Evolutionary conservation across 2,329 filamentous ascomycete species (phyloP).

Genomic region (Arthrinium puccinioides): DNA sequence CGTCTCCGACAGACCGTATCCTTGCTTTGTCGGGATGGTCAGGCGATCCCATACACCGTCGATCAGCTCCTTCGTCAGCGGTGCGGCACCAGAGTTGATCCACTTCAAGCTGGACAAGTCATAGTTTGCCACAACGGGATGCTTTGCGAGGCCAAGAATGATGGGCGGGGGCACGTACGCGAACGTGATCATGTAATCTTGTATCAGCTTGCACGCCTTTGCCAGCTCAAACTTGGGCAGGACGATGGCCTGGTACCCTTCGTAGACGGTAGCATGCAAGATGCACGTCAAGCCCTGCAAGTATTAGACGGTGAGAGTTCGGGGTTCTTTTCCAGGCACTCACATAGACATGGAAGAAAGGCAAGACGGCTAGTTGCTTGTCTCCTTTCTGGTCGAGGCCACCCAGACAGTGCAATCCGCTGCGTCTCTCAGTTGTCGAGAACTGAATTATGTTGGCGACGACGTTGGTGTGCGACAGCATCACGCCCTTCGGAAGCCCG

Average conservation of each 20-base stretch:
- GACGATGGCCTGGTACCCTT: conserved; percentile 60
- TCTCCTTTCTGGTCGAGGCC: conserved; percentile 58
- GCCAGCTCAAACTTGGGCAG: conserved; percentile 79
- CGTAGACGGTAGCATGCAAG: conserved; percentile 59
- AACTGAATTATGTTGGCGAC: conserved; percentile 64
- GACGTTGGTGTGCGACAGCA: conserved; percentile 77
- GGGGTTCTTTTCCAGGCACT: conserved; percentile 20
- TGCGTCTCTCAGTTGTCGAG: conserved; percentile 42
- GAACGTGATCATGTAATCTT: conserved; percentile 69
- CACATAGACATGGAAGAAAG: conserved; percentile 90
- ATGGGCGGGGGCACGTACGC: conserved; percentile 80
- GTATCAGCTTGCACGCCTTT: conserved; percentile 68
- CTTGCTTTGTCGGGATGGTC: conserved; percentile 79
- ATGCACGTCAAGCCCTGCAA: conserved; percentile 59
- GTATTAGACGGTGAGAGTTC: not conserved
- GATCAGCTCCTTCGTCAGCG: conserved; percentile 73
- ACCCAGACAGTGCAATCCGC: conserved; percentile 47
- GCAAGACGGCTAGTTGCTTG: conserved; percentile 69
- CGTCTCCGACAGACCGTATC: conserved; percentile 85
- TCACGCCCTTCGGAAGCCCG: conserved; percentile 84
- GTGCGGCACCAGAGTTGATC: conserved; percentile 83
- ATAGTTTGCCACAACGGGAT: conserved; percentile 71
- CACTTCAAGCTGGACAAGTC: conserved; percentile 73
- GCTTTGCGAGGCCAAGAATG: conserved; percentile 71
- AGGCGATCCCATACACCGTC: conserved; percentile 68